phyloP scores from a whole-genome alignment of 305 asterid species.

The Fraxinus dipetala region DNA sequence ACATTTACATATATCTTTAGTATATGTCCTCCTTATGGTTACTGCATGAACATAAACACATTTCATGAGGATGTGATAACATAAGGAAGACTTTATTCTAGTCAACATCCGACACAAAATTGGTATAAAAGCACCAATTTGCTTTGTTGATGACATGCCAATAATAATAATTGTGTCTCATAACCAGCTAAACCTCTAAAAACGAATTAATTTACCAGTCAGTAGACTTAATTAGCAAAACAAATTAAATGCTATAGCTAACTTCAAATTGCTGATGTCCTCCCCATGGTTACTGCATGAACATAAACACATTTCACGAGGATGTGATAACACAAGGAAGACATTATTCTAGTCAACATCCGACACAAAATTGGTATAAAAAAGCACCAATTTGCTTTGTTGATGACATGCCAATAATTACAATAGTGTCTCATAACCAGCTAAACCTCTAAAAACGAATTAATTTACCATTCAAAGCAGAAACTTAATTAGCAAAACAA shows the following conservation, averaged over 20 bases:
- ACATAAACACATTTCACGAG: conserved; percentile 13
- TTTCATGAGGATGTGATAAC: background rate
- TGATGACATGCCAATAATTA: conserved; percentile 30
- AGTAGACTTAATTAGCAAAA: background rate
- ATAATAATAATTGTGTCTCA: background rate
- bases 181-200: background rate
- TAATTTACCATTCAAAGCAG: background rate
- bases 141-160: conserved; percentile 45
- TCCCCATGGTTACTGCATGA: conserved; percentile 22
- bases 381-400: conserved; percentile 44
- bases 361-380: conserved; percentile 48
- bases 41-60: conserved; percentile 18
- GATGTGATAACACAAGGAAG: background rate
- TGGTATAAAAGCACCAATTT: conserved; percentile 40
- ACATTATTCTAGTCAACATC: conserved; percentile 41
- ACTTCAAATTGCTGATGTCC: conserved; percentile 7
- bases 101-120: conserved; percentile 61
- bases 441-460: background rate
- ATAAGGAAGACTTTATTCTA: conserved; percentile 16
- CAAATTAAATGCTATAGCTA: background rate
- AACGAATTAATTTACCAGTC: background rate
- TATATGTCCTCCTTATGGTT: conserved; percentile 28
- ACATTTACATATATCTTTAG: background rate
- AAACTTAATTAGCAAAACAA: background rate
- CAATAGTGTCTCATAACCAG: background rate